phyloP scores from a whole-genome alignment of 192 early-diverging fungal species.

The Coemansia sp. region DNA sequence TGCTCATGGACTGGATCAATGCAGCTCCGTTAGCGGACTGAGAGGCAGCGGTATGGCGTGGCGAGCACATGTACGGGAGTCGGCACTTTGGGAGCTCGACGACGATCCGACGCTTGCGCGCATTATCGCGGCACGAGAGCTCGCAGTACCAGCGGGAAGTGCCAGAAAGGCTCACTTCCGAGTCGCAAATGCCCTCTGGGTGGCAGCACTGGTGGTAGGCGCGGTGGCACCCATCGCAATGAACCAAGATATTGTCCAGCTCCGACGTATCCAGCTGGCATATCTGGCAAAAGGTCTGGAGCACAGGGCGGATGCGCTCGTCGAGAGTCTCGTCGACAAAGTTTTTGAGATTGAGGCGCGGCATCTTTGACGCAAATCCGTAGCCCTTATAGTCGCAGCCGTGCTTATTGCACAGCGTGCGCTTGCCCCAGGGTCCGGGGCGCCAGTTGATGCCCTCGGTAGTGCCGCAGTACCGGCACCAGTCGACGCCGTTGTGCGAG shows the following conservation, averaged over 20 bases:
- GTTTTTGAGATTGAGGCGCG: conserved; percentile 76
- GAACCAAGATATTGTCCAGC: conserved; percentile 62
- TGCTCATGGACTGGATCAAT: neutral
- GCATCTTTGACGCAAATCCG: conserved; percentile 85
- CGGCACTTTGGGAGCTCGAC: conserved; percentile 53
- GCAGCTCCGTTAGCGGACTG: neutral
- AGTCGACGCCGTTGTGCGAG: conserved; percentile 58
- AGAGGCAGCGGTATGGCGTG: conserved; percentile 24
- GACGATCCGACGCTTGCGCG: conserved; percentile 36
- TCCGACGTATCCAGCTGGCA: conserved; percentile 71
- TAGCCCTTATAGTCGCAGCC: conserved; percentile 96
- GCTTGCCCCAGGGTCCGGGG: conserved; percentile 92
- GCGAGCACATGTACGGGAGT: conserved; percentile 53
- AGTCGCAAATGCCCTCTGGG: conserved; percentile 28
- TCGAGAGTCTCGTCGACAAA: conserved; percentile 75
- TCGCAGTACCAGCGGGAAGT: conserved; percentile 46
- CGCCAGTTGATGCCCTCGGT: conserved; percentile 88
- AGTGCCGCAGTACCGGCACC: conserved; percentile 92
- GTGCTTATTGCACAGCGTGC: conserved; percentile 93
- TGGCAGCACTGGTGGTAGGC: conserved; percentile 78
- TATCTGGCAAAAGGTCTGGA: conserved; percentile 80
- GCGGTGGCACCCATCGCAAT: conserved; percentile 82
- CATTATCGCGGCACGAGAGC: conserved; percentile 43
- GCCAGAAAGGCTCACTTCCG: conserved; percentile 4
- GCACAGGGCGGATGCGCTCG: conserved; percentile 77